These are phyloP conservation scores for Phellopilus nigrolimitatus DNA, from an alignment of 1,284 basidiomycete species.

Conservation along the genomic window DNA sequence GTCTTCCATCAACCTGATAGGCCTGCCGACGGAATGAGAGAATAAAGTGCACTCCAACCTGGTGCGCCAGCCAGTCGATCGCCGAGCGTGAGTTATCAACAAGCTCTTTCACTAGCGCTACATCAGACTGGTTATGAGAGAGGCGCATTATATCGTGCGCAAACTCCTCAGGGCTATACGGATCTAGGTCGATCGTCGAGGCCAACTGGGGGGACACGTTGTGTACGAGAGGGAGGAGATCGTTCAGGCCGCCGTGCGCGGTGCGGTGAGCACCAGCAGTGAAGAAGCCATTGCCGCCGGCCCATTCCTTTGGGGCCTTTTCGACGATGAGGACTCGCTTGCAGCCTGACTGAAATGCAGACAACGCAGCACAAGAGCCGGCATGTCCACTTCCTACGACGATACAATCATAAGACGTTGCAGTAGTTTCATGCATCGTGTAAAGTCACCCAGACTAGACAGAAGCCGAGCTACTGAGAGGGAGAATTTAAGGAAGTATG, in stretches of 20 bases:
- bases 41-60: conserved; percentile 49
- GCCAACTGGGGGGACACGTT: conserved; percentile 42
- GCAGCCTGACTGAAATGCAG: conserved; percentile 55
- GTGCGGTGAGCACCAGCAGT: conserved; percentile 64
- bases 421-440: no score
- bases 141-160: conserved; percentile 59
- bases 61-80: conserved; percentile 49
- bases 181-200: conserved; percentile 47
- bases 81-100: conserved; percentile 53
- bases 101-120: conserved; percentile 43
- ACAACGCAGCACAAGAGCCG: conserved; percentile 58
- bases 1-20: no score
- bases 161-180: conserved; percentile 53
- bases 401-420: conserved; percentile 41
- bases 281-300: conserved; percentile 67
- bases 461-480: no score
- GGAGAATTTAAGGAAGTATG: no score
- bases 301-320: conserved; percentile 66
- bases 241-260: conserved; percentile 50
- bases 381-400: conserved; percentile 67
- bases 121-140: conserved; percentile 44
- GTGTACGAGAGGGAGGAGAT: conserved; percentile 50
- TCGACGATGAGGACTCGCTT: conserved; percentile 57
- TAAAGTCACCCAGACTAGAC: no score
- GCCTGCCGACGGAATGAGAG: conserved; percentile 64